Percentiles rank a stretch among this genome's conserved stretches.
Conservation (phyloP, 148 eudicot species). For the Talinum fruticosum region DNA sequence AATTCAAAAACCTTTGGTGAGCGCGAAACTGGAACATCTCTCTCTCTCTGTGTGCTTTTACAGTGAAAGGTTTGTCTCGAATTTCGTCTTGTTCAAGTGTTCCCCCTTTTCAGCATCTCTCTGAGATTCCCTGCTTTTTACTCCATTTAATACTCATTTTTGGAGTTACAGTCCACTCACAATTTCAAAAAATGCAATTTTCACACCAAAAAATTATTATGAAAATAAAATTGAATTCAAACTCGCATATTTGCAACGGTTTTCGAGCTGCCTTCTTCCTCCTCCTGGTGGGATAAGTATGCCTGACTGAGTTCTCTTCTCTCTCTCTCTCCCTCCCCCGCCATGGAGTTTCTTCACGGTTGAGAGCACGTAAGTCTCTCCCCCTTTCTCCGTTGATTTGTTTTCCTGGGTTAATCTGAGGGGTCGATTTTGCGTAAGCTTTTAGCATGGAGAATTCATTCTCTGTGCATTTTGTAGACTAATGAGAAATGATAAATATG, state of each 20-base stretch:
- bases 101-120: slow-evolving; percentile 9
- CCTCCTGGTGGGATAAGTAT: not conserved
- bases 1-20: not conserved
- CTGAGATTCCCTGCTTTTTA: slow-evolving; percentile 12
- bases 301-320: not conserved
- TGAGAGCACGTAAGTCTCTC: not conserved
- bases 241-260: not conserved
- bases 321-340: not conserved
- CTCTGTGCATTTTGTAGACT: not conserved
- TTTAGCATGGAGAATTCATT: too few species aligned
- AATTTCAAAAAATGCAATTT: not conserved
- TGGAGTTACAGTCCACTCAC: not conserved
- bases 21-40: slow-evolving; percentile 16
- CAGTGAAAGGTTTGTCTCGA: not conserved
- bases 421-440: not conserved
- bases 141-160: not conserved
- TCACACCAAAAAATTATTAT: not conserved
- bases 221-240: slow-evolving; percentile 10
- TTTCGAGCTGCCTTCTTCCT: not conserved
- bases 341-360: slow-evolving; percentile 14
- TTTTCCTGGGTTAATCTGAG: too few species aligned
- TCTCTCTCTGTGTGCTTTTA: not conserved
- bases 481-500: not conserved
- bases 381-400: not conserved
- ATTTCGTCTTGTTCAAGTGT: slow-evolving; percentile 10